phyloP scores from a whole-genome alignment of 306 rosid genomes.

The Trichosanthes cucumerina region DNA sequence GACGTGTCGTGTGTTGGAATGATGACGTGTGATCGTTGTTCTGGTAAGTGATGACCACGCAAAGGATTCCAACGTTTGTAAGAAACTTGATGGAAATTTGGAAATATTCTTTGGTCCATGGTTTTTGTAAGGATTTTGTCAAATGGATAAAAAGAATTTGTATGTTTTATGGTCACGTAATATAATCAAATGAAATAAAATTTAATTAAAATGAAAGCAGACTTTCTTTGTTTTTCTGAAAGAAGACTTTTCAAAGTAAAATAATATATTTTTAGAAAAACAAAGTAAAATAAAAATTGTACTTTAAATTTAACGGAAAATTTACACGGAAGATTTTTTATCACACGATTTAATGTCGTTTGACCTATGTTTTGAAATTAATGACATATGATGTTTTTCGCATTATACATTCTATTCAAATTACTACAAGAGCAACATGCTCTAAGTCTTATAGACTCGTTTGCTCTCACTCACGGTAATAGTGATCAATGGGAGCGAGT shows the following conservation, averaged over 20 bases:
- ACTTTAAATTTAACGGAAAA: no score
- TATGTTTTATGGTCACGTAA: not conserved
- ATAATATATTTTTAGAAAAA: not conserved
- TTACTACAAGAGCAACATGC: no score
- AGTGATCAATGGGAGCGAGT: no score
- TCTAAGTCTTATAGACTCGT: no score
- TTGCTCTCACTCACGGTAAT: no score
- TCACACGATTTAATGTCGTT: no score
- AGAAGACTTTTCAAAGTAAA: not conserved
- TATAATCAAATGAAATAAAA: not conserved
- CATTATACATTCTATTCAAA: no score
- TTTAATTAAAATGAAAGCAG: not conserved
- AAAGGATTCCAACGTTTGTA: not conserved
- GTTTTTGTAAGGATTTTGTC: not conserved
- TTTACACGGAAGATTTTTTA: no score
- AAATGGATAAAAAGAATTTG: not conserved
- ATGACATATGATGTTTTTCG: no score
- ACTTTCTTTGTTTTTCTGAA: no score
- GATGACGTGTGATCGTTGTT: not conserved
- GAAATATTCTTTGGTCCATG: not conserved
- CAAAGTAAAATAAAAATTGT: not conserved
- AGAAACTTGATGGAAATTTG: not conserved
- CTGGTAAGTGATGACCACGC: not conserved
- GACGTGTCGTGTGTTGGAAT: not conserved
- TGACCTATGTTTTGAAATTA: no score